phyloP scores from a whole-genome alignment of 2,329 filamentous ascomycete species.

The Microcyclosporella mali region DNA sequence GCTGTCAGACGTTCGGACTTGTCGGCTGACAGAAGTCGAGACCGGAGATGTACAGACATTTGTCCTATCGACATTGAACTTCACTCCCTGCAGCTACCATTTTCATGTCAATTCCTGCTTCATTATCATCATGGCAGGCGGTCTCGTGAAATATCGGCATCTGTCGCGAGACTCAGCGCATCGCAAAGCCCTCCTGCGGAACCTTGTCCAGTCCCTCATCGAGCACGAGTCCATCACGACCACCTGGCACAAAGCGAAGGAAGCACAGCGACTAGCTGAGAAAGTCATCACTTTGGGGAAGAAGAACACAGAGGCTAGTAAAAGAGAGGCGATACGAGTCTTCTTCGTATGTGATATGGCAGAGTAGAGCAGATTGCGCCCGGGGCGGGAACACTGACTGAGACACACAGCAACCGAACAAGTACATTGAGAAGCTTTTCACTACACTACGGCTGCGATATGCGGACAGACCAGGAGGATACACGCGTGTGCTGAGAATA shows the following conservation, averaged over 20 bases:
- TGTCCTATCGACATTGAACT: background rate
- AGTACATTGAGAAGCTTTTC: slow-evolving; percentile 73
- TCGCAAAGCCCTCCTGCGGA: slow-evolving; percentile 85
- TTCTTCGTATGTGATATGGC: slow-evolving; percentile 59
- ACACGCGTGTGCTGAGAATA: slow-evolving; percentile 88
- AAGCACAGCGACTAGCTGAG: slow-evolving; percentile 87
- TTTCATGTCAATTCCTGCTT: background rate
- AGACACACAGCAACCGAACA: slow-evolving; percentile 8
- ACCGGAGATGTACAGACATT: no score
- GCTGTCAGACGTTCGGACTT: no score
- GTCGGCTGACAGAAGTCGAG: no score
- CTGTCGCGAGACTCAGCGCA: slow-evolving; percentile 80
- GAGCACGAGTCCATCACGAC: slow-evolving; percentile 89
- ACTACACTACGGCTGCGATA: slow-evolving; percentile 76
- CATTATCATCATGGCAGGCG: slow-evolving; percentile 67
- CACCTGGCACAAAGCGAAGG: slow-evolving; percentile 94
- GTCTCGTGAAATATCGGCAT: slow-evolving; percentile 80
- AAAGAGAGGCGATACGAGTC: slow-evolving; percentile 64
- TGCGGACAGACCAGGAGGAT: slow-evolving; percentile 72
- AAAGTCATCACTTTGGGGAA: slow-evolving; percentile 92
- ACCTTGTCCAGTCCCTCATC: slow-evolving; percentile 91
- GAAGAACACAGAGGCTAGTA: slow-evolving; percentile 78
- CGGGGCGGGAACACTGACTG: background rate
- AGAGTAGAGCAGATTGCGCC: background rate
- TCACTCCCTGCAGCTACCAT: background rate